These are phyloP conservation scores for Colletotrichum musicola DNA, from an alignment of 2,329 filamentous ascomycete genomes.

Conservation along the genomic window DNA sequence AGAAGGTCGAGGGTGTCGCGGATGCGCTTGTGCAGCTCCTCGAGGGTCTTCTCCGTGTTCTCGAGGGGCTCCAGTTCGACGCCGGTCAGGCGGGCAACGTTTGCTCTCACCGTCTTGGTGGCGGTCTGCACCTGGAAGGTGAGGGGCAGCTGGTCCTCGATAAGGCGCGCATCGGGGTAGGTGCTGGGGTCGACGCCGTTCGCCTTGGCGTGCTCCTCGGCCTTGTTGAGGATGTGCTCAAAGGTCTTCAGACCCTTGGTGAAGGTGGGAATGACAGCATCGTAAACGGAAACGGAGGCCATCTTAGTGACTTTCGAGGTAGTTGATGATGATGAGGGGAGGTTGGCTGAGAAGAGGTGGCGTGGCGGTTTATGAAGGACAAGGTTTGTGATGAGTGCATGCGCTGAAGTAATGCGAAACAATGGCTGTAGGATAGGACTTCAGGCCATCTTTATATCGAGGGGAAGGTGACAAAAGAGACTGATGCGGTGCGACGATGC, in stretches of 20 bases:
- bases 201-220: slow-evolving; percentile 45
- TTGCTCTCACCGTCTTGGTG: slow-evolving; percentile 46
- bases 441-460: slow-evolving; percentile 14
- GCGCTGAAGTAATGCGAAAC: slow-evolving; percentile 12
- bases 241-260: slow-evolving; percentile 44
- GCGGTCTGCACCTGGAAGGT: slow-evolving; percentile 50
- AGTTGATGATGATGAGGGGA: background rate
- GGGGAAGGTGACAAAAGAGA: background rate
- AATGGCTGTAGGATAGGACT: background rate
- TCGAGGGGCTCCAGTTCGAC: slow-evolving; percentile 41
- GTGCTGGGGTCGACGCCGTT: slow-evolving; percentile 42
- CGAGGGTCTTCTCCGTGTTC: slow-evolving; percentile 50
- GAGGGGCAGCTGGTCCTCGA: slow-evolving; percentile 52
- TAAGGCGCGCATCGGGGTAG: slow-evolving; percentile 44
- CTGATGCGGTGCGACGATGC: background rate
- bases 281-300: slow-evolving; percentile 47
- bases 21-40: slow-evolving; percentile 45
- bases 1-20: slow-evolving; percentile 48
- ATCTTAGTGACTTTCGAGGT: slow-evolving; percentile 40
- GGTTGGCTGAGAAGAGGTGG: background rate
- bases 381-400: slow-evolving; percentile 1
- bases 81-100: slow-evolving; percentile 46
- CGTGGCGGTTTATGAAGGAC: background rate
- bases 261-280: slow-evolving; percentile 45
- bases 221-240: slow-evolving; percentile 47